These are phyloP conservation scores for Dalbergia cochinchinensis DNA, from an alignment of 306 rosid species.

Conservation along the genomic window DNA sequence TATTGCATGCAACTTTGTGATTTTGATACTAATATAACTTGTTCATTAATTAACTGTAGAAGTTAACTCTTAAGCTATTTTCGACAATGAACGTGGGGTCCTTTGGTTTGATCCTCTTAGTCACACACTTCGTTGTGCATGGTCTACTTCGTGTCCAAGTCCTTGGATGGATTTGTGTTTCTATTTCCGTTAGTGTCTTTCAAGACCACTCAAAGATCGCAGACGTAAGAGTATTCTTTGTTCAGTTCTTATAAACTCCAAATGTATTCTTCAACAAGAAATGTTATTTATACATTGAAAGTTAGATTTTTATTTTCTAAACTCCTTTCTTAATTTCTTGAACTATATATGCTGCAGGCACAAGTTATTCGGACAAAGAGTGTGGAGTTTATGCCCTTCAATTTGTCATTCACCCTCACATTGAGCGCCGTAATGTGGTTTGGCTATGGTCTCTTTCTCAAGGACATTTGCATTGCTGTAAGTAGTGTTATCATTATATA, in stretches of 20 bases:
- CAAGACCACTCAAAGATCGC: conserved; percentile 85
- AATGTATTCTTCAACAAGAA: no score
- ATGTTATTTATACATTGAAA: no score
- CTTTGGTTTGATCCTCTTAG: conserved; percentile 60
- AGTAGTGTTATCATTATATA: conserved; percentile 29
- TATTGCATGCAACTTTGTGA: no score
- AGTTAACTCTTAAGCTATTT: conserved; percentile 61
- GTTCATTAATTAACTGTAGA: conserved; percentile 50
- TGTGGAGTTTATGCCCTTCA: conserved; percentile 86
- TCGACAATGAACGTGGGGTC: conserved; percentile 65
- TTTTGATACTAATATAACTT: background rate
- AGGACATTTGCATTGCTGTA: conserved; percentile 84
- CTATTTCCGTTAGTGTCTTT: conserved; percentile 69
- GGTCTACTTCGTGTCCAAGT: conserved; percentile 56
- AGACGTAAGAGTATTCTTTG: background rate
- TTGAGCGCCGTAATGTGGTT: conserved; percentile 91
- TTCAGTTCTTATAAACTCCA: background rate
- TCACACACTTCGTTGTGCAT: conserved; percentile 53
- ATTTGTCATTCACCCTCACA: conserved; percentile 77
- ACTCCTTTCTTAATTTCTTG: background rate
- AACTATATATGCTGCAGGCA: conserved; percentile 48
- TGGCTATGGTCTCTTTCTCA: conserved; percentile 72
- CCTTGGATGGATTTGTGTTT: conserved; percentile 86
- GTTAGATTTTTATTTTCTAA: no score
- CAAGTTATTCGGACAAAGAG: conserved; percentile 82